Evolutionary conservation across 2,329 filamentous ascomycete genomes (phyloP), one percentile per base, ranked within the genome.

Genomic region (Apiospora arundinis): DNA sequence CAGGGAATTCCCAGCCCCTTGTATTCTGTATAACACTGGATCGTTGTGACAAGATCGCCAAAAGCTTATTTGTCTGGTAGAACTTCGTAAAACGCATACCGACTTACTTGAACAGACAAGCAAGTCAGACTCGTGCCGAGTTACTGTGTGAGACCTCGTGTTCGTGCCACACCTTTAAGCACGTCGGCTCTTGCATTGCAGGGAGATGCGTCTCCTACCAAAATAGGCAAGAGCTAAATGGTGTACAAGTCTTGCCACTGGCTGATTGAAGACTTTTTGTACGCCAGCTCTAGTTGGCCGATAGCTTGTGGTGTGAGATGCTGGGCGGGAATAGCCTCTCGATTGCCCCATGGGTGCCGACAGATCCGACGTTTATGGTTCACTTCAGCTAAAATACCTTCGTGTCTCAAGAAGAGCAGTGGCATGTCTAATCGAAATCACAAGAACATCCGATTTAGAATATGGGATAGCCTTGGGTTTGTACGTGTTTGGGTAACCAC

Each of bases 131-230:
- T 63, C 28, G 56, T 40, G 56, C 56, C 32, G 21, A 40, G 18
- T 40, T 63, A 18, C 56, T 63, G 56, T 63, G 56, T 63, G 56
- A 63, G 32, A 63, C 32, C 56, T 63, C 56, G 56, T 63, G 56
- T 63, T 63, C 56, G 56, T 63, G 56, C 56, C 32, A 63, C 56
- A 63, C 52, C 9, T 21, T 28, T 25, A 32, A 25, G 52, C 32
- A 56, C 21, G 18, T n/a, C 21, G 21, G 45, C 21, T 18, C 18
- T 21, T 21, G 18, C 45, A 56, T 56, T 40, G 32, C 7, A n/a
- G 32, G 56, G 56, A 63, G 56, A 63, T 40, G 32, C 28, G 37
- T 40, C 32, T n/a, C 56, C 9, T 63, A 63, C 56, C 56, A 18
- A n/a, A 63, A 40, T 63, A 63, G 56, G 56, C 56, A 63, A 63